Base-by-base conservation (phyloP, 257 asterid species). In the Vinca minor region DNA sequence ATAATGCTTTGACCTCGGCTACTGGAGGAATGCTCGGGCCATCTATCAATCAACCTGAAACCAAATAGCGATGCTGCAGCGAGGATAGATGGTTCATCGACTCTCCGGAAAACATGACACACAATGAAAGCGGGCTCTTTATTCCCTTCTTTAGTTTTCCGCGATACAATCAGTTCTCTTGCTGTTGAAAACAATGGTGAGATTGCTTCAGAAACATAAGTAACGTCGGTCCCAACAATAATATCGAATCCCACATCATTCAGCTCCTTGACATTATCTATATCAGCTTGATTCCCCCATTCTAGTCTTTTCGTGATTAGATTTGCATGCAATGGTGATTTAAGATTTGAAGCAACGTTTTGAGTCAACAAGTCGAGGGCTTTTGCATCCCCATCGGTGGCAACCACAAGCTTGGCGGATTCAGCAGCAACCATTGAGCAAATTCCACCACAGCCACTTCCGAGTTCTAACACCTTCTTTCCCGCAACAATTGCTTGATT, bases 311-410 rank as follows among this genome's bases (percentile, higher is more conserved):
- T 78, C 31, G 79, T 65, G 6, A 69, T 66, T 23, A 92, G 26
- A 4, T 71, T 69, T 28, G 67, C 78, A n/a, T 64, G 79, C 67
- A 64, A 66, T 21, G 77, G 71, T 39, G 81, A 28, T 38, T 74
- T 58, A 75, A 83, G 82, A 73, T 93, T 93, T 63, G 78, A 59
- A 68, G 78, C 73, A 9, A 93, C 67, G 21, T 93, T 93, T 47
- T 78, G 81, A 4, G 75, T 68, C 72, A 93, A 68, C 67, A 93
- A 75, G 62, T 85, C 76, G 1, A 93, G 83, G 3, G 86, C 85
- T 71, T 79, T 83, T n/a, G 71, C 11, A 79, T 93, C 98, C 70
- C 97, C 98, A 48, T 93, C 98, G 6, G 96, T 87, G 69, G 96
- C 88, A 25, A 93, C 85, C 73, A 93, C 88, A 2, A 89, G 80